Base-by-base conservation (phyloP, 2,329 filamentous ascomycete genomes). In the Ophiocordyceps unilateralis region DNA sequence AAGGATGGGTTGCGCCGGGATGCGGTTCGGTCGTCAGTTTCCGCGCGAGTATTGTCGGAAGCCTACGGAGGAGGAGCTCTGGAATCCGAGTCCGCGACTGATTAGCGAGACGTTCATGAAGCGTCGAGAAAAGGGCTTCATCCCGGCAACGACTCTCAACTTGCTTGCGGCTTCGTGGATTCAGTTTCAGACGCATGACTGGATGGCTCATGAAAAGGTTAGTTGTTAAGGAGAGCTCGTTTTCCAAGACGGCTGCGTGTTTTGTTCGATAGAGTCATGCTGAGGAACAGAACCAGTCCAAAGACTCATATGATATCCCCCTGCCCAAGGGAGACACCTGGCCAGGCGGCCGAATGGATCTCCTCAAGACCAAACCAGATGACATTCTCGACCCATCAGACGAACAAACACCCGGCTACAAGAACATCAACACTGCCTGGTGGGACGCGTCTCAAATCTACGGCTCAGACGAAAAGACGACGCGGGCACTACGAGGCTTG, bases 141-240 rank as follows among this genome's bases (percentile, higher is more conserved):
- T 42, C 5, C 41, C 41, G 15, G 41, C 41, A 2, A 38, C 32
- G 5, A 38, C 32, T 1, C 32, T 42, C 2, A 42, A 42, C 14
- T n/a, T 42, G 32, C 32, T 42, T 4, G 41, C 41, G 6, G 41
- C 41, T 5, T 30, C 22, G 5, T 42, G 41, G 41, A 42, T 42
- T 22, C 41, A 42, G n/a, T 42, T 42, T 5, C 41, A 42, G 32
- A 42, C 41, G 5, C 41, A 42, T n/a, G 41, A 42, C 22, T 42
- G 41, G 41, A 26, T 42, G 15, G 23, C 9, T 12, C 41, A 42
- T n/a, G 32, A 42, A 38, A 38, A 42, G 41, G 41, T 42, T 3
- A 12, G 28, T 23, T 11, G 21, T 7, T 21, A n/a, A n/a, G 12
- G 17, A 9, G 1, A 8, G 3, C 3, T 20, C n/a, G 14, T 28